These are phyloP conservation scores for Sporodiniella umbellata DNA, from an alignment of 371 early-diverging fungal genomes.

Conservation along the genomic window DNA sequence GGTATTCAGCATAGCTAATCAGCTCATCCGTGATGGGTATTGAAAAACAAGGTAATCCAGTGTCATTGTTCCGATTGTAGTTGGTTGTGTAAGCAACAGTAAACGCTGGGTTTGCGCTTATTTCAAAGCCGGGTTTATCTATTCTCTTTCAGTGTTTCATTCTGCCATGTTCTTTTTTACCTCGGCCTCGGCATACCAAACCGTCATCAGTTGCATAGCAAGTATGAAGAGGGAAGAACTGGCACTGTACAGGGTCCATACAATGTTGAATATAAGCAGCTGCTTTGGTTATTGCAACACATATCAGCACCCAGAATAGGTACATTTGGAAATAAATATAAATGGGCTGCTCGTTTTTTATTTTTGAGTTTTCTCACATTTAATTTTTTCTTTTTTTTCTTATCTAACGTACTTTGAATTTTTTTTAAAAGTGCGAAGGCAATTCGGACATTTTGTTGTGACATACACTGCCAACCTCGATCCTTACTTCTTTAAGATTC, in stretches of 20 bases:
- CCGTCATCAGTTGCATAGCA: conserved; percentile 44
- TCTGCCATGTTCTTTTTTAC: conserved; percentile 16
- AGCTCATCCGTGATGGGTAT: conserved; percentile 43
- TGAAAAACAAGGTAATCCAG: conserved; percentile 35
- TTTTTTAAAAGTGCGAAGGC: too few relatives aligned
- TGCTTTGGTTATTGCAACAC: background rate
- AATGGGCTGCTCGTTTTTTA: too few relatives aligned
- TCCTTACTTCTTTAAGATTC: too few relatives aligned
- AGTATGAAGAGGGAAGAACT: conserved; percentile 38
- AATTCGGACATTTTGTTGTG: too few relatives aligned
- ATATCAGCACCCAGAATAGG: conserved; percentile 15
- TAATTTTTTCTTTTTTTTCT: too few relatives aligned
- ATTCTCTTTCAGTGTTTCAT: background rate
- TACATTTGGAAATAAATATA: conserved; percentile 9
- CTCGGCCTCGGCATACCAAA: conserved; percentile 35
- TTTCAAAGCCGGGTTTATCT: conserved; percentile 32
- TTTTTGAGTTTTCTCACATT: too few relatives aligned
- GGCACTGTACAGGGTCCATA: conserved; percentile 40
- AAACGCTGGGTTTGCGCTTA: conserved; percentile 32
- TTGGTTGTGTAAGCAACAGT: conserved; percentile 32
- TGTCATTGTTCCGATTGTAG: conserved; percentile 25
- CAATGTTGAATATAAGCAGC: conserved; percentile 28
- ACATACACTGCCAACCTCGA: too few relatives aligned
- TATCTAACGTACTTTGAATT: too few relatives aligned
- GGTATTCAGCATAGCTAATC: conserved; percentile 37